Percentiles rank a stretch among this genome's conserved stretches.
Evolutionary conservation across 2,329 filamentous ascomycete species (phyloP).

Genomic region (Xylariaceae sp.): DNA sequence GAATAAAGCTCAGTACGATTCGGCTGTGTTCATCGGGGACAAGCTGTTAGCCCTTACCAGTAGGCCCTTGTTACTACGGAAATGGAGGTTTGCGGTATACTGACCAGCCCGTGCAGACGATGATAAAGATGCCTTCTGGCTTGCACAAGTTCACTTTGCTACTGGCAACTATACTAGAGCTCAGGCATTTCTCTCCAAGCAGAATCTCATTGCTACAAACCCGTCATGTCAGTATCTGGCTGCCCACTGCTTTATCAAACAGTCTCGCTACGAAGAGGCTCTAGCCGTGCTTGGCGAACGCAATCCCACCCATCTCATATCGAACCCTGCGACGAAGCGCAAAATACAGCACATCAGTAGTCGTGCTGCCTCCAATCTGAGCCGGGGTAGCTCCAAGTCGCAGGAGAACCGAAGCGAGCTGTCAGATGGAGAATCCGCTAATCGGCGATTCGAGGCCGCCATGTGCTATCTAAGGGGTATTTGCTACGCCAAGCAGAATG

Average conservation of each 20-base stretch:
- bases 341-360: constrained; percentile 61
- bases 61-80: constrained; percentile 41
- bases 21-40: constrained; percentile 94
- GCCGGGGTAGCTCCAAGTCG: constrained; percentile 21
- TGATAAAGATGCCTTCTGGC: constrained; percentile 91
- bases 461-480: constrained; percentile 95
- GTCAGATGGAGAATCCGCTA: constrained; percentile 61
- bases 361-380: constrained; percentile 21
- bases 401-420: constrained; percentile 31
- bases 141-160: constrained; percentile 96
- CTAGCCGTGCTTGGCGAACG: constrained; percentile 81
- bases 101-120: constrained; percentile 55
- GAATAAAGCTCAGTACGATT: constrained; percentile 93
- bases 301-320: constrained; percentile 84
- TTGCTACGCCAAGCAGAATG: constrained; percentile 95
- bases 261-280: constrained; percentile 84
- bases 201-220: constrained; percentile 75
- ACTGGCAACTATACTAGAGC: constrained; percentile 93
- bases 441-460: constrained; percentile 83
- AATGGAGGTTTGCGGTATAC: constrained; percentile 2
- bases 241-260: constrained; percentile 90
- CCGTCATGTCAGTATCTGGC: constrained; percentile 88
- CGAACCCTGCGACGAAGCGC: constrained; percentile 56
- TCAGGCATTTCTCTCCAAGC: constrained; percentile 75
- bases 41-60: constrained; percentile 92